Base-by-base conservation (phyloP, 768 basidiomycete species). In the Tephrocybe rancida region DNA sequence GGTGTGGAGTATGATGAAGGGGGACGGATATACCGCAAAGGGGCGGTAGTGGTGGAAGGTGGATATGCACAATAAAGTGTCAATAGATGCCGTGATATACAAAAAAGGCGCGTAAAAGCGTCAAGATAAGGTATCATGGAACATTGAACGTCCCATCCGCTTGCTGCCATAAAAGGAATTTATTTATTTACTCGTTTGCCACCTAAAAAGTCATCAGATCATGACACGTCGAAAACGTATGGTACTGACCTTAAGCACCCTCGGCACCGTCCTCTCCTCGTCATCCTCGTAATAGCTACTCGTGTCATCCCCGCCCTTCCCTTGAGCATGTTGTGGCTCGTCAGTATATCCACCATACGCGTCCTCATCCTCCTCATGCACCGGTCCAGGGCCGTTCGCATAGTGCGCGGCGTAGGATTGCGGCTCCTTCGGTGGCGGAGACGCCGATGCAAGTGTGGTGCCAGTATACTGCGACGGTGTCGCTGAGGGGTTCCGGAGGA, bases 291-390 rank as follows among this genome's bases (percentile, higher is more conserved):
- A 37, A 11, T 13, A 13, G n/a, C 35, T 37, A 13, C 30, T 32
- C 30, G 30, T 32, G 30, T 32, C 30, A 13, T 32, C 30, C 30
- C 30, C 13, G 7, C 35, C 35, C 9, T 5, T 5, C 7, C 9
- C 16, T 5, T 37, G 35, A 6, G 7, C 25, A 5, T 29, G 11
- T 18, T 14, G 7, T 9, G 26, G 19, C 11, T 27, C 51, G 2
- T 44, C 44, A 1, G 44, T 64, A 39, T 69, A 71, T n/a, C 72
- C 72, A 1, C 67, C 72, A 64, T 74, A 72, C 35, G 71, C 70
- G 43, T 59, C 68, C 37, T 52, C 59, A 21, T 61, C 66, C 6
- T 59, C 66, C 5, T 55, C 63, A 10, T 59, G 32, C 27, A 13
- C 26, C 0, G 42, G 32, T 4, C 13, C 42, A 25, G 44, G 34